phyloP scores from a whole-genome alignment of 73 alveolate species.

The Diophrys appendiculata region DNA sequence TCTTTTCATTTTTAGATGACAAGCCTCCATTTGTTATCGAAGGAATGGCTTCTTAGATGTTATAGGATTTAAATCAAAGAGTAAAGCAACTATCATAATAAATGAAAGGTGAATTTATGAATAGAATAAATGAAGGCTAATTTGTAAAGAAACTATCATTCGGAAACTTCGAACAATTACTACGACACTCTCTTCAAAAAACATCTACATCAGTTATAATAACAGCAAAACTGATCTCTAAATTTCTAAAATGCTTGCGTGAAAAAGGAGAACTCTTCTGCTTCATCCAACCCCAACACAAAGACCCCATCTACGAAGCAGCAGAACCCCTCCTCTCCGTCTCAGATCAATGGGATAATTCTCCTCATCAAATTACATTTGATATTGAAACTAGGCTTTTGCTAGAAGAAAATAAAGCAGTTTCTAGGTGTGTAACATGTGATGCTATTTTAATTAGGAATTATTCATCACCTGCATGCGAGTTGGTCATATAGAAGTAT shows the following conservation, averaged over 20 bases:
- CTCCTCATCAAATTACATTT: constrained; percentile 10
- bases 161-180: constrained; percentile 44
- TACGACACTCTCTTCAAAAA: constrained; percentile 24
- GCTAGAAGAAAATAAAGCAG: constrained; percentile 28
- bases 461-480: constrained; percentile 29
- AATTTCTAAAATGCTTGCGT: neutral
- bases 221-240: constrained; percentile 8
- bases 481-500: constrained; percentile 21
- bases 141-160: constrained; percentile 31
- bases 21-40: constrained; percentile 13
- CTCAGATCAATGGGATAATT: neutral
- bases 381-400: constrained; percentile 33
- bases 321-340: neutral
- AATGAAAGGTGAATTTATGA: constrained; percentile 18
- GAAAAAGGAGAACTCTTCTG: constrained; percentile 9
- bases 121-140: constrained; percentile 24
- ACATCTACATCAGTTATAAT: constrained; percentile 30
- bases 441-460: constrained; percentile 8
- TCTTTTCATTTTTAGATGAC: neutral
- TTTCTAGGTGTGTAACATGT: constrained; percentile 23
- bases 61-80: constrained; percentile 31
- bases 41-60: constrained; percentile 14
- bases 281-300: constrained; percentile 12
- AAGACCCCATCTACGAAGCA: constrained; percentile 31
- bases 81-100: constrained; percentile 30